Evolutionary conservation across 306 rosid genomes (phyloP).

Genomic region (Medicago truncatula): MtrunA17r5.0-ANR NC_053049.1:23368001-23368500

Average conservation of each 20-base stretch:
- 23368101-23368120: not conserved
- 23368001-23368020: not conserved
- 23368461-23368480: not conserved
- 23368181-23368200: not conserved
- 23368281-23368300: slow-evolving; percentile 44
- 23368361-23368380: not conserved
- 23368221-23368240: slow-evolving; percentile 40
- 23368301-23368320: slow-evolving; percentile 53
- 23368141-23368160: slow-evolving; percentile 7
- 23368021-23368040: not conserved
- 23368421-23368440: not conserved
- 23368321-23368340: not conserved
- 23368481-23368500: too few species aligned
- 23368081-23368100: not conserved
- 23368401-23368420: not conserved
- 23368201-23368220: slow-evolving; percentile 28
- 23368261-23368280: slow-evolving; percentile 55
- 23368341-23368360: not conserved
- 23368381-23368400: not conserved
- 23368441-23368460: not conserved
- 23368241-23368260: slow-evolving; percentile 64
- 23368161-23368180: slow-evolving; percentile 11
- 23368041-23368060: not conserved
- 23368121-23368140: not conserved
- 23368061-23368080: not conserved